Evolutionary conservation across 768 basidiomycete species (phyloP).

Genomic region (Boletus tomentosulus): DNA sequence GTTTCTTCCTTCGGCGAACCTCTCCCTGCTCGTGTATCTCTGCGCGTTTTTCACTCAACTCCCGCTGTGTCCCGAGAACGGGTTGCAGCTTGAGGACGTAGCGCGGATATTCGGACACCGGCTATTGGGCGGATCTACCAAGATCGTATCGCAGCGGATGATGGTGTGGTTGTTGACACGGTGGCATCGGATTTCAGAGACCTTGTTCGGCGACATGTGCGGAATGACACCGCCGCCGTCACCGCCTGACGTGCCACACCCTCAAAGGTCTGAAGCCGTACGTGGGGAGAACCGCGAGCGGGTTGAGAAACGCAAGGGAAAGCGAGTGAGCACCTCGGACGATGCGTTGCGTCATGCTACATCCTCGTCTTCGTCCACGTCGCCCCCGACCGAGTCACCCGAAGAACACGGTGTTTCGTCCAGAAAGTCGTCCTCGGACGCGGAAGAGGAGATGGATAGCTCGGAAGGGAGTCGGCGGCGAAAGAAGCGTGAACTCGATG

Average conservation of each 20-base stretch:
- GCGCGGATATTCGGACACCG: constrained; percentile 44
- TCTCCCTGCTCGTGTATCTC: constrained; percentile 43
- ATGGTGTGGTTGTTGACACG: constrained; percentile 32
- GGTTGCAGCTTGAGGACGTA: constrained; percentile 42
- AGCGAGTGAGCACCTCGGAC: neutral
- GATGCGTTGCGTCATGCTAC: neutral
- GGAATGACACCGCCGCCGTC: constrained; percentile 19
- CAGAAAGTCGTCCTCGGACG: constrained; percentile 9
- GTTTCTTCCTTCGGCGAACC: constrained; percentile 39
- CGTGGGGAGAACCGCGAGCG: constrained; percentile 2
- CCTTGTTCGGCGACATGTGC: constrained; percentile 23
- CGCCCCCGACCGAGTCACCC: constrained; percentile 4
- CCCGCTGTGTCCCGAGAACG: constrained; percentile 47
- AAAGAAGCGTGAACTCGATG: constrained; percentile 18
- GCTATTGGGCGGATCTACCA: constrained; percentile 35
- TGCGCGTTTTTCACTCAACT: constrained; percentile 49
- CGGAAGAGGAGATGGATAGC: constrained; percentile 8
- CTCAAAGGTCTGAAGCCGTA: neutral
- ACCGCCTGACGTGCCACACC: neutral
- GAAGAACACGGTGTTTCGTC: constrained; percentile 8
- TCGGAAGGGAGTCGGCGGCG: constrained; percentile 15
- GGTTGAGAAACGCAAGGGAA: constrained; percentile 15
- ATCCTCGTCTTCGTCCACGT: constrained; percentile 15
- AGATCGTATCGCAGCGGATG: constrained; percentile 23
- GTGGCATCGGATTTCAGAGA: constrained; percentile 26